These are phyloP conservation scores for Arctium lappa DNA, from an alignment of 129 eudicot species.

Conservation along the genomic window DNA sequence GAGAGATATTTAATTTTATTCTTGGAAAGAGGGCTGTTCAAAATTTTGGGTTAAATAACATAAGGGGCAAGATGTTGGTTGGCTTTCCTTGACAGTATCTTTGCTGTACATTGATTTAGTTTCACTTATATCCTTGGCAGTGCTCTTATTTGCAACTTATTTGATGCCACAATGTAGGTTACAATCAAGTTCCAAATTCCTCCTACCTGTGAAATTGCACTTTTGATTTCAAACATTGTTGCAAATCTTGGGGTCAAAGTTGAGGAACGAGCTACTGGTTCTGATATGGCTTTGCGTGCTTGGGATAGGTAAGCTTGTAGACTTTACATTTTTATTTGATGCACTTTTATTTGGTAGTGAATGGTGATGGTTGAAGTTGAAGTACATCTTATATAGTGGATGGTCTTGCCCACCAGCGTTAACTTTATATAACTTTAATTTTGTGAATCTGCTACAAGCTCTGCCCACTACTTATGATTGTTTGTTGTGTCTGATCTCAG, in stretches of 20 bases:
- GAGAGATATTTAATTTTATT: not conserved
- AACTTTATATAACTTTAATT: not conserved
- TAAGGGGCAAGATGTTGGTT: not conserved
- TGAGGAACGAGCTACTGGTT: conserved; percentile 61
- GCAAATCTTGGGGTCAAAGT: conserved; percentile 74
- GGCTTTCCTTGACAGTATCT: not conserved
- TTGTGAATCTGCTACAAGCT: conserved; percentile 3
- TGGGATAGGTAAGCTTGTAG: conserved; percentile 70
- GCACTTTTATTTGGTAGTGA: not conserved
- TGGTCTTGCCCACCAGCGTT: conserved; percentile 7
- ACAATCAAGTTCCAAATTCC: conserved; percentile 92
- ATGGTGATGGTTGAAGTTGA: not conserved
- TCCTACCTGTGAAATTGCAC: conserved; percentile 73
- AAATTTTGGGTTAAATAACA: not conserved
- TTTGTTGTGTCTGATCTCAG: conserved; percentile 37
- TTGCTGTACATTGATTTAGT: not conserved
- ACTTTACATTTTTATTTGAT: not conserved
- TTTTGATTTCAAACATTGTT: conserved; percentile 66
- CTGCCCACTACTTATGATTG: conserved; percentile 1
- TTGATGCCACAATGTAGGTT: conserved; percentile 44
- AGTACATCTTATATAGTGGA: not conserved
- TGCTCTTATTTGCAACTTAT: conserved; percentile 1
- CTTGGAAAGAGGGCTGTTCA: not conserved
- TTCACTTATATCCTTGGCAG: not conserved
- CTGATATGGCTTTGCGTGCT: conserved; percentile 81